Percentiles rank a stretch among this genome's conserved stretches.
phyloP scores from a whole-genome alignment of 2,329 filamentous ascomycete genomes.

The Exophiala sideris region DNA sequence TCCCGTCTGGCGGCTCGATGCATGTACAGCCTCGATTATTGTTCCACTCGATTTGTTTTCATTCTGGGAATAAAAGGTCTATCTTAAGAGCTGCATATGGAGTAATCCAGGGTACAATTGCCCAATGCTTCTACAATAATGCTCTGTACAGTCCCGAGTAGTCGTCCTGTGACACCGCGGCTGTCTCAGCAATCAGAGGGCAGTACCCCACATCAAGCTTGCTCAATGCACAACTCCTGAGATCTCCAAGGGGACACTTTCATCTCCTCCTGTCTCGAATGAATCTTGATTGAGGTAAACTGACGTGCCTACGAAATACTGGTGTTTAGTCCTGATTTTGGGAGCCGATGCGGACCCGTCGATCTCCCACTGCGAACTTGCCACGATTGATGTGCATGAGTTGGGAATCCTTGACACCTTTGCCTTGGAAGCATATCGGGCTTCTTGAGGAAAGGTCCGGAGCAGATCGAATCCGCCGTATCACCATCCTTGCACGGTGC shows the following conservation, averaged over 20 bases:
- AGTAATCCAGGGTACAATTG: not conserved
- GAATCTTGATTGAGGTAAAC: not conserved
- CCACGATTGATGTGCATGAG: too few relatives aligned
- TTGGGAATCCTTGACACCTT: too few relatives aligned
- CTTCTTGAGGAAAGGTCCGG: too few relatives aligned
- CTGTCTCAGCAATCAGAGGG: slow-evolving; percentile 19
- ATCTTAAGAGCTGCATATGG: not conserved
- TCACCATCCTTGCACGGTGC: too few relatives aligned
- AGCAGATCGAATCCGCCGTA: too few relatives aligned
- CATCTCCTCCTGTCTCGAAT: slow-evolving; percentile 20
- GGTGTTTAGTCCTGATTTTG: too few relatives aligned
- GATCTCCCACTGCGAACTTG: too few relatives aligned
- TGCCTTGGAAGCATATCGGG: too few relatives aligned
- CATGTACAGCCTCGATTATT: not conserved
- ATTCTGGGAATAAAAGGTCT: not conserved
- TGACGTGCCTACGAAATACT: too few relatives aligned
- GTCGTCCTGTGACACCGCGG: slow-evolving; percentile 15
- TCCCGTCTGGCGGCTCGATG: not conserved
- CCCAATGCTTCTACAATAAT: not conserved
- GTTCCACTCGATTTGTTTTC: not conserved
- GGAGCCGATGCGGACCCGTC: too few relatives aligned
- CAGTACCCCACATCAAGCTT: slow-evolving; percentile 13
- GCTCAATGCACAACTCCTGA: slow-evolving; percentile 17
- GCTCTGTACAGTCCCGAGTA: not conserved
- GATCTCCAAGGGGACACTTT: slow-evolving; percentile 1